Base-by-base conservation (phyloP, 2,329 filamentous ascomycete species). In the Penicillium sp. region DNA sequence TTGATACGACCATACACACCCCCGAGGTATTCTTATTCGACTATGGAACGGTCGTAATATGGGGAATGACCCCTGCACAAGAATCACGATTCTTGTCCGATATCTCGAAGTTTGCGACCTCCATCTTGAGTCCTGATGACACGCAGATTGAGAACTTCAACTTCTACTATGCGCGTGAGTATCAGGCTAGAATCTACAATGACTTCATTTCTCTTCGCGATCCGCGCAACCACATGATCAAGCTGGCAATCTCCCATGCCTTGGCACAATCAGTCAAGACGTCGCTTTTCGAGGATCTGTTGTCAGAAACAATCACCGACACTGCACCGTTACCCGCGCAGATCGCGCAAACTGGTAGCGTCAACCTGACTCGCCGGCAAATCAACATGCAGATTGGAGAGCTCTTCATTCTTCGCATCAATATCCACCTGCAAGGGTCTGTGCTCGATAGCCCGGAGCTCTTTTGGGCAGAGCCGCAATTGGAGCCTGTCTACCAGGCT, bases 311-410 rank as follows among this genome's bases (percentile, higher is more conserved):
- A 2, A 95, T 99, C 61, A 87, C 95, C 58, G 86, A 87, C 1
- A 96, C 91, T 63, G 95, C 95, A 67, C 89, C 95, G 51, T 88
- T 99, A 4, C 93, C 93, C 0, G 86, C 88, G 8, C 88, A 95
- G 69, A 95, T 99, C 60, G 92, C 93, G 2, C 76, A 88, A 57
- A 96, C 92, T 0, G 93, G 93, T 56, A 93, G 91, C 65, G 93
- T 99, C 64, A 86, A 88, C 47, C 82, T 99, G 50, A 89, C 85
- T 50, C 84, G 92, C 36, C 83, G 84, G 51, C 84, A 97, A 68
- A 96, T 99, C 77, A 97, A 97, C 77, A 97, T 97, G 91, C 91
- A 97, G 72, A 96, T 99, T 53, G 93, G 93, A 68, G 91, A 99
- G 74, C 82, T 99, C 46, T 99, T 99, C 72, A 97, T 99, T 65